Base-by-base conservation (phyloP, 441 rosid species). In the Gossypium lobatum region DNA sequence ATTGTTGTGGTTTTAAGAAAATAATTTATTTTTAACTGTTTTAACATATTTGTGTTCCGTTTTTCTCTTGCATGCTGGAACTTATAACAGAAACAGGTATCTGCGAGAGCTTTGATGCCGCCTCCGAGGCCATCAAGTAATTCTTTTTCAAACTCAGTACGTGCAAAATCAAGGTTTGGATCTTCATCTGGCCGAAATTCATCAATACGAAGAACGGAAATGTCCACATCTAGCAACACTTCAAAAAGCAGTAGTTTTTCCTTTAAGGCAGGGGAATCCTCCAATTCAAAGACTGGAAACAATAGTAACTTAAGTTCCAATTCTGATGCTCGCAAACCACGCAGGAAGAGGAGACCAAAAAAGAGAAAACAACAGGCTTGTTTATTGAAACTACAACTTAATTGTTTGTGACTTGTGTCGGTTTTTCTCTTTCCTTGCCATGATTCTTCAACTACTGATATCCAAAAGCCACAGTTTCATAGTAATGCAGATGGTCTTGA, bases 251-350 rank as follows among this genome's bases (percentile, higher is more conserved):
- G 83, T 23, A 85, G 83, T 62, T 73, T 88, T 62, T 90, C 91
- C 54, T 79, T 81, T 66, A 83, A 76, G 37, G 79, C 81, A 8
- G 81, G 86, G 72, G 79, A 77, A 16, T 85, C 92, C 57, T 85
- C 94, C 70, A 85, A 79, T 76, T 79, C 88, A 18, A 84, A 85
- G 81, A 86, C 89, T 48, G 93, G 96, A 73, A 91, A 88, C 21
- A 84, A 93, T 78, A 95, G 98, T 81, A 95, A 90, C 74, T 79
- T 95, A 77, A 95, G 99, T 82, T 95, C 97, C 52, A 91, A 90
- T 76, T 93, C 98, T 25, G 98, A 95, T 85, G 95, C 98, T 45
- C 90, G 83, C 75, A 95, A 93, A 84, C 97, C 96, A 28, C 84
- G 88, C 70, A 85, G 98, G 77, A 95, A 95, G 88, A 88, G 98